phyloP scores from a whole-genome alignment of 169 alveolate genomes.

The Neospora caninum region DNA sequence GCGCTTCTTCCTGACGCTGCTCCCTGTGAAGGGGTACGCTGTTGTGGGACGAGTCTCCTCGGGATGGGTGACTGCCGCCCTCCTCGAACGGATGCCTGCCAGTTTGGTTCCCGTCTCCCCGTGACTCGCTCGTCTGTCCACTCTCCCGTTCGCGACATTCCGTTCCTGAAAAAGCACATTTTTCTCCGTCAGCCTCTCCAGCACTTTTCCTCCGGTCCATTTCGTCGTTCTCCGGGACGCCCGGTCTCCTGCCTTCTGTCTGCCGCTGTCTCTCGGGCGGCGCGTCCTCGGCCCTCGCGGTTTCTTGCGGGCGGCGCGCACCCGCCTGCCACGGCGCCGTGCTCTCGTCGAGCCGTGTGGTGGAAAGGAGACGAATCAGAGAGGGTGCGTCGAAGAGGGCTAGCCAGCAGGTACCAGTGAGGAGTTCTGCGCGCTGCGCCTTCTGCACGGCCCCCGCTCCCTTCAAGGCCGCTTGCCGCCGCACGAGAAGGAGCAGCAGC shows the following conservation, averaged over 20 bases:
- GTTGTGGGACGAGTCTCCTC: no score
- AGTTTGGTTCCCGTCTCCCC: no score
- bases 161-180: no score
- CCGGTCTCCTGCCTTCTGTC: not conserved
- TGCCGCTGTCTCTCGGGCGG: not conserved
- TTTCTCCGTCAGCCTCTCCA: no score
- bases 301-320: not conserved
- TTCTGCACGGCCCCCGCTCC: not conserved
- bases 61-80: no score
- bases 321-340: not conserved
- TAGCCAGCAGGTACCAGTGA: not conserved
- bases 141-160: no score
- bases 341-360: not conserved
- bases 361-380: not conserved
- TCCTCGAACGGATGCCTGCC: no score
- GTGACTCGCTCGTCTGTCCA: no score
- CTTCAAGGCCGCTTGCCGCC: not conserved
- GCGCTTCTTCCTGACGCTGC: no score
- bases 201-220: not conserved
- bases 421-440: not conserved
- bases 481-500: constrained; percentile 28
- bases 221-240: not conserved
- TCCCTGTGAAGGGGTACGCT: no score
- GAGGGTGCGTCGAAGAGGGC: not conserved
- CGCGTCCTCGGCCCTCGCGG: not conserved